Percentiles rank a stretch among this genome's conserved stretches.
Conservation (phyloP, 768 basidiomycete genomes). For the Kwoniella pini region DNA sequence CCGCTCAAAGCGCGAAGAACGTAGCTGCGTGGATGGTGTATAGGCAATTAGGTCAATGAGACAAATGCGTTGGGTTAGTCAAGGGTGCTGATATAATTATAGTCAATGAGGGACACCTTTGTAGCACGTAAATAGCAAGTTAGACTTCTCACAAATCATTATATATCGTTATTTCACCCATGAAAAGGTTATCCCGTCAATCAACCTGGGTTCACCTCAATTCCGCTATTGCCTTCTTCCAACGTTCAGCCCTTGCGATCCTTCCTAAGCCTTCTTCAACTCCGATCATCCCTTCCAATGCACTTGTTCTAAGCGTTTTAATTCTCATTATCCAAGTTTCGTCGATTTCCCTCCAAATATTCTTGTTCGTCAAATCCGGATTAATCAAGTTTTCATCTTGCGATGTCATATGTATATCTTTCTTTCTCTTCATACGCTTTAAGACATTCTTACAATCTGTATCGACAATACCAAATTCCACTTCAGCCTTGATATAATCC, state of each 20-base stretch:
- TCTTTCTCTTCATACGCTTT: conserved; percentile 6
- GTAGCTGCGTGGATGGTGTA: conserved; percentile 30
- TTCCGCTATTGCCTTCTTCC: conserved; percentile 21
- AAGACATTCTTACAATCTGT: conserved; percentile 8
- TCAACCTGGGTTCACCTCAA: no score
- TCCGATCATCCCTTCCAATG: conserved; percentile 15
- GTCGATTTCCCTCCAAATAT: no score
- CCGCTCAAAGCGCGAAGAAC: conserved; percentile 25
- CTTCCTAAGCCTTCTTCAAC: conserved; percentile 34
- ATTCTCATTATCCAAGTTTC: conserved; percentile 8
- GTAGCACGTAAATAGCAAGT: no score
- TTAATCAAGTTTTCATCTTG: no score
- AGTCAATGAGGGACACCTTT: no score
- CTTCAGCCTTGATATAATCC: conserved; percentile 16
- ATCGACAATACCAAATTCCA: conserved; percentile 24
- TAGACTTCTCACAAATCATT: no score
- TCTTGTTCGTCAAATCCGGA: no score
- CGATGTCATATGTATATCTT: neutral
- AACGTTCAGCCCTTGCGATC: conserved; percentile 20
- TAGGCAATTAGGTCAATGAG: conserved; percentile 11
- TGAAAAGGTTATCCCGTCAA: no score
- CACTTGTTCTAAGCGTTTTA: conserved; percentile 14
- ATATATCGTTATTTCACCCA: no score
- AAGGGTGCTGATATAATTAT: no score
- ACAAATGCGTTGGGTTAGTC: no score